These are phyloP conservation scores for Amniculicola lignicola DNA, from an alignment of 495 filamentous ascomycete species.

Conservation along the genomic window DNA sequence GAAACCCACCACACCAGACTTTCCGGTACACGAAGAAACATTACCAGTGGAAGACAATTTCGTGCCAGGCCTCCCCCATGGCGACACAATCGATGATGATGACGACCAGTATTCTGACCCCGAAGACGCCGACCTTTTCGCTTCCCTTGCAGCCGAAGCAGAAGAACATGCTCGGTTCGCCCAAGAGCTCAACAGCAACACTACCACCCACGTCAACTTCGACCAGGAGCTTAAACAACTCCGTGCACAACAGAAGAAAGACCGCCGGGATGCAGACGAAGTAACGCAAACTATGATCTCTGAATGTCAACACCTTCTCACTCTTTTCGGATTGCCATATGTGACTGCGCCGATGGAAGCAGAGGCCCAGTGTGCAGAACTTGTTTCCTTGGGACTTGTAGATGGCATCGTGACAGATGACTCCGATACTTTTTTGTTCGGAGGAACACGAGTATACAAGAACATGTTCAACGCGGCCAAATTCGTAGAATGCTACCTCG, in stretches of 20 bases:
- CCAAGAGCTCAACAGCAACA: slow-evolving; percentile 72
- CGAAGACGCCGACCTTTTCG: slow-evolving; percentile 85
- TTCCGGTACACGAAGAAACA: no score
- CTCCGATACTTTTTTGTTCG: slow-evolving; percentile 94
- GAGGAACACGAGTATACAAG: slow-evolving; percentile 93
- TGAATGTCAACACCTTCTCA: slow-evolving; percentile 88
- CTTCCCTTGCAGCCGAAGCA: slow-evolving; percentile 78
- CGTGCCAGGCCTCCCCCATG: slow-evolving; percentile 27
- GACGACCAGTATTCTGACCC: slow-evolving; percentile 69
- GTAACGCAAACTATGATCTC: slow-evolving; percentile 91
- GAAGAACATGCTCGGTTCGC: slow-evolving; percentile 93
- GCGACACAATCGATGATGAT: slow-evolving; percentile 37
- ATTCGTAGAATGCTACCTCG: slow-evolving; percentile 92
- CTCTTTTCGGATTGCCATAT: slow-evolving; percentile 89
- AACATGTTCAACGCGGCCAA: slow-evolving; percentile 99
- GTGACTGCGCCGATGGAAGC: slow-evolving; percentile 98
- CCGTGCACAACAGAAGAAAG: slow-evolving; percentile 90
- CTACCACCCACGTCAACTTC: slow-evolving; percentile 63
- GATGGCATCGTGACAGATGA: slow-evolving; percentile 99
- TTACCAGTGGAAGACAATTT: no score
- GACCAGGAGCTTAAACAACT: slow-evolving; percentile 83
- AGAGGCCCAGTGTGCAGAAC: slow-evolving; percentile 93
- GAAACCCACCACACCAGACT: not conserved
- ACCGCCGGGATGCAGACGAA: slow-evolving; percentile 91
- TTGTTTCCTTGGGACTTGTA: slow-evolving; percentile 79